Evolutionary conservation across 805 yeast species (phyloP), one percentile per base, ranked within the genome.

Genomic region (Lipomyces spencermartinsiae): DNA sequence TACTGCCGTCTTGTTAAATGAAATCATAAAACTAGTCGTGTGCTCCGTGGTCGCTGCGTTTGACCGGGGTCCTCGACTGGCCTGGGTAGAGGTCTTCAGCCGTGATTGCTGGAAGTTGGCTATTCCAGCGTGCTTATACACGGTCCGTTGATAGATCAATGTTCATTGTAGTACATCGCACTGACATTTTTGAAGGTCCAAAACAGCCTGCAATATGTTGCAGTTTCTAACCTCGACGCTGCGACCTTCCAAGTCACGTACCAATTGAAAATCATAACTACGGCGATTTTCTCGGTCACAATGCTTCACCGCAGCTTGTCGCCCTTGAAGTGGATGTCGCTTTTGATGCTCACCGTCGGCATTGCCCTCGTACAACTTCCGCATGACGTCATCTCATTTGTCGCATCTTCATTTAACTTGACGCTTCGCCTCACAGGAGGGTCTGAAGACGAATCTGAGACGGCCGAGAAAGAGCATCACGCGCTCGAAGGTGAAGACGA

Each of bases 241-340:
- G 82, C 82, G 14, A 79, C 82, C 6, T 80, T 80, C 73, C 83
- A 80, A 74, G 83, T 81, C 63, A 78, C 82, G 7, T 80, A 80
- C 74, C 83, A 80, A 75, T 79, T 80, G 63, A 80, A 80, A 70
- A 80, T 80, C 63, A 73, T 80, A 68, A 80, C 83, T 22, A 80
- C 83, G 2, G 83, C 83, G 19, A 76, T 80, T 58, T 80, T 80
- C 64, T 79, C 82, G 2, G 83, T 80, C 54, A 74, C 77, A 6
- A 75, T 80, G 65, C 74, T 80, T 51, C 77, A 78, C 63, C 75
- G 80, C 16, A 63, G 71, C 12, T 76, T 80, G n/a, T 61, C 74
- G 37, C 71, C 71, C 58, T 59, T 65, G 33, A 82, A 80, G 59
- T 80, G 83, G 83, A 63, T 74, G 16, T 77, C 82, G 4, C 74